Base-by-base conservation (phyloP, 257 asterid species). In the Fraxinus quadrangulata region DNA sequence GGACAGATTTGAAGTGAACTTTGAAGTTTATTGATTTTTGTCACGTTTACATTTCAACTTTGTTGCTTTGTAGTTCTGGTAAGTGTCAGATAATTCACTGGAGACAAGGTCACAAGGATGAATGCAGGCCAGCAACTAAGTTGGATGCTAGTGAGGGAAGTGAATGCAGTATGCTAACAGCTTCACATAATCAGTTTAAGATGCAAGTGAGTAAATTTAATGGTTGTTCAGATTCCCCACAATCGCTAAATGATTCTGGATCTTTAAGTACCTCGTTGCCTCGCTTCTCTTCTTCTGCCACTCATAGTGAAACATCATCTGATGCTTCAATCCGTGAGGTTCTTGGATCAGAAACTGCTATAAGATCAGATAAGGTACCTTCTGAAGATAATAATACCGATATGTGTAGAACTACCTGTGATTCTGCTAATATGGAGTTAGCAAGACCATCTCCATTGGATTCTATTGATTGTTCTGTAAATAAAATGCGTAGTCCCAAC, bases 61-160 rank as follows among this genome's bases (percentile, higher is more conserved):
- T 63, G 17, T 63, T 80, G 24, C 80, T 75, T 65, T 82, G 47
- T 80, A 95, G 99, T 86, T 91, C 96, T 54, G 97, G 98, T 23
- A 95, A 93, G 85, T 95, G 99, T 83, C 99, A 95, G 88, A 95
- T 95, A 70, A 84, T 84, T 84, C 99, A 95, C 36, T 95, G 99
- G 99, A 93, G 99, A 84, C 97, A 83, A 83, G 97, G 99, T 77
- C 99, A 95, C 86, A 93, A 81, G 86, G 90, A 86, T 83, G 97
- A 91, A 75, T 94, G 97, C 69, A 88, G 61, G 67, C 94, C 92
- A 28, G 85, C 85, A 77, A 63, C 59, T 72, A 71, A 84, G 23
- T 34, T 79, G 81, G 78, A 36, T 82, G 78, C 78, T 66, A 71
- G 69, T 77, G 81, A 78, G 80, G 86, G 78, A 75, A 68, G 77